Conservation (phyloP, 1,284 basidiomycete species). For the Microbotryomycetes sp. region DNA sequence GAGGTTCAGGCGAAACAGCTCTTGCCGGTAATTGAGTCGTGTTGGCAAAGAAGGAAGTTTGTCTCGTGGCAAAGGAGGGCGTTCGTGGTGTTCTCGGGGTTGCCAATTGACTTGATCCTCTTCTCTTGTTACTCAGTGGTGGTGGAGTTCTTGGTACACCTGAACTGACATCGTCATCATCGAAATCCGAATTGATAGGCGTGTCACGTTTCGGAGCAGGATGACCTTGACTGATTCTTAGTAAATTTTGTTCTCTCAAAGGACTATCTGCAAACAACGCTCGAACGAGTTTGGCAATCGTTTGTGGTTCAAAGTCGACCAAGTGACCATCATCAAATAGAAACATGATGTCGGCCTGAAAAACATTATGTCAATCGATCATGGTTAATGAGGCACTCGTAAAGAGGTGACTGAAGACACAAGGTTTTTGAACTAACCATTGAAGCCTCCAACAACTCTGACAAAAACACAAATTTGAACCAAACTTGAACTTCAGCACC, state of each 20-base stretch:
- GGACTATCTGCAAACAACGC: slow-evolving; percentile 90
- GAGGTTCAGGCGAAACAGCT: background rate
- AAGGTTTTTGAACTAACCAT: slow-evolving; percentile 51
- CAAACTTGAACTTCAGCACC: slow-evolving; percentile 66
- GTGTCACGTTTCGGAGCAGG: slow-evolving; percentile 9
- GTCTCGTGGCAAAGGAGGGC: background rate
- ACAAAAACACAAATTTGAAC: slow-evolving; percentile 89
- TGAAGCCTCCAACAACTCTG: slow-evolving; percentile 84
- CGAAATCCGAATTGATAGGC: background rate
- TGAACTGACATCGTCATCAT: background rate
- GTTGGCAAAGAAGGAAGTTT: background rate
- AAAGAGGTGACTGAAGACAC: background rate
- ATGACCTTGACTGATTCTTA: slow-evolving; percentile 37
- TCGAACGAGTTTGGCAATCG: slow-evolving; percentile 71
- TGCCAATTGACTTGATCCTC: background rate
- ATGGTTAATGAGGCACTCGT: background rate
- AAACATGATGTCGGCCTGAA: slow-evolving; percentile 69
- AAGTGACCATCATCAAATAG: slow-evolving; percentile 85
- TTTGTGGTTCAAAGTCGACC: slow-evolving; percentile 80
- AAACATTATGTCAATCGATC: background rate
- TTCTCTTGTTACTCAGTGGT: background rate
- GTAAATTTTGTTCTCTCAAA: slow-evolving; percentile 69
- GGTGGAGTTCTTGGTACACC: background rate
- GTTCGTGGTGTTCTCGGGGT: background rate
- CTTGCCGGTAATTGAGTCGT: no score